These are phyloP conservation scores for Chlorociboria aeruginascens DNA, from an alignment of 495 filamentous ascomycete species.

Conservation along the genomic window DNA sequence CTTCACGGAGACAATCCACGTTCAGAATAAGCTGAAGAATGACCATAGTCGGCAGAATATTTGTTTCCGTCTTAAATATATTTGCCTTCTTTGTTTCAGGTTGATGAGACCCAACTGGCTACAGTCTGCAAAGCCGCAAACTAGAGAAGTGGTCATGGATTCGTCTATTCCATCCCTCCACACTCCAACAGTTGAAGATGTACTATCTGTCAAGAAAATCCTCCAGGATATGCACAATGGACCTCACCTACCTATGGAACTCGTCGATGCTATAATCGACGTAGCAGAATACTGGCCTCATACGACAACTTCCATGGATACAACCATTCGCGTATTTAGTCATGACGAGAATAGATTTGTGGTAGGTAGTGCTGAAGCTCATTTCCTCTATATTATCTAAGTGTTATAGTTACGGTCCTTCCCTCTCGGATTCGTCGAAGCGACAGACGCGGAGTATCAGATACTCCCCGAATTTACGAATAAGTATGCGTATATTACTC, in stretches of 20 bases:
- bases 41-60: too few species aligned
- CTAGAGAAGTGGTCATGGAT: too few species aligned
- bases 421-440: conserved; percentile 8
- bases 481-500: neutral
- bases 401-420: conserved; percentile 10
- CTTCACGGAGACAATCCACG: too few species aligned
- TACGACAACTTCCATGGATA: conserved; percentile 19
- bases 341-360: conserved; percentile 12
- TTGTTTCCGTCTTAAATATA: too few species aligned
- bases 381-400: conserved; percentile 6
- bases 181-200: conserved; percentile 23
- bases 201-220: conserved; percentile 28
- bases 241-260: conserved; percentile 39
- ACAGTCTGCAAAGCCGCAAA: too few species aligned
- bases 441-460: neutral
- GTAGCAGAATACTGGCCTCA: conserved; percentile 62
- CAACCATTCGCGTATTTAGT: neutral
- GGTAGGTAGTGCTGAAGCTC: neutral
- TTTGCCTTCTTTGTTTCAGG: too few species aligned
- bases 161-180: too few species aligned
- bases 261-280: conserved; percentile 58
- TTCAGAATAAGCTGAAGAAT: too few species aligned
- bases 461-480: neutral
- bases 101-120: too few species aligned
- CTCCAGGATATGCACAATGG: conserved; percentile 21